Evolutionary conservation across 2,329 filamentous ascomycete genomes (phyloP).

Genomic region (Aspergillus fumigatus): DNA sequence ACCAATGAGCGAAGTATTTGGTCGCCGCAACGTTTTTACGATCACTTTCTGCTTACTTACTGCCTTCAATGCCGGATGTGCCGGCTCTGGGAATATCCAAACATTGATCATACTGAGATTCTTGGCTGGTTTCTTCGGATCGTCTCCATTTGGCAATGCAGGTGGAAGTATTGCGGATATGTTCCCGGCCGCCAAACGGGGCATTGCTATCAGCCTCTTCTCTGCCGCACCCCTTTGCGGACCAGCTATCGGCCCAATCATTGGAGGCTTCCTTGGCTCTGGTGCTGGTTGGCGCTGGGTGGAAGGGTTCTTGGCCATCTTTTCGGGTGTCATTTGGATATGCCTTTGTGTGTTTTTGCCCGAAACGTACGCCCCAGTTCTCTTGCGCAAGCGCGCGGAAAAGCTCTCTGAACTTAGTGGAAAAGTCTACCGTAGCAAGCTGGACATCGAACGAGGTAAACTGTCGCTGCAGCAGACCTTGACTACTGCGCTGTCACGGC

Average conservation of each 20-base stretch:
- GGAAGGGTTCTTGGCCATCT: constrained; percentile 56
- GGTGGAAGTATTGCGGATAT: constrained; percentile 59
- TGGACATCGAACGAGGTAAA: constrained; percentile 35
- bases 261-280: constrained; percentile 61
- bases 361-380: constrained; percentile 41
- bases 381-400: constrained; percentile 44
- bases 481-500: constrained; percentile 42
- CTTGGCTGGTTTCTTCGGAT: constrained; percentile 58
- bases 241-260: constrained; percentile 55
- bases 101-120: constrained; percentile 62
- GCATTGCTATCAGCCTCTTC: constrained; percentile 60
- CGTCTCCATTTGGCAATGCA: constrained; percentile 57
- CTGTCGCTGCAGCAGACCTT: constrained; percentile 32
- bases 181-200: constrained; percentile 50
- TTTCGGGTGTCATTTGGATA: constrained; percentile 54
- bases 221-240: constrained; percentile 63
- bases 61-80: constrained; percentile 57
- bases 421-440: constrained; percentile 37
- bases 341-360: constrained; percentile 15
- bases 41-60: constrained; percentile 40
- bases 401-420: constrained; percentile 44
- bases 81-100: constrained; percentile 53
- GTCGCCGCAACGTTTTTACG: constrained; percentile 29
- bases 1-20: constrained; percentile 30
- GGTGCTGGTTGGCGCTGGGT: constrained; percentile 66